phyloP scores from a whole-genome alignment of 106 monocot species.

The Cymbidium sinense region DNA sequence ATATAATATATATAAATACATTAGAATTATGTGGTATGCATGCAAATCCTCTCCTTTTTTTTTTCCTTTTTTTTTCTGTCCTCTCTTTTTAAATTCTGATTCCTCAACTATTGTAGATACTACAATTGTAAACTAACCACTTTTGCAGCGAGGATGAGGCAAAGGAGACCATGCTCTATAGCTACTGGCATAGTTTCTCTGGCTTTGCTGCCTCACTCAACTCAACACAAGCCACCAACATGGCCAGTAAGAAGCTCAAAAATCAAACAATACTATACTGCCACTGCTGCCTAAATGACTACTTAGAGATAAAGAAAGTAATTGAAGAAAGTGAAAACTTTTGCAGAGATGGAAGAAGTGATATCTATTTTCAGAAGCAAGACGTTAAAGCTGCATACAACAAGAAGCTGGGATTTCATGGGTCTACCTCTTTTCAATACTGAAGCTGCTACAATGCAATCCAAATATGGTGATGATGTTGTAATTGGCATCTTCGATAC shows the following conservation, averaged over 20 bases:
- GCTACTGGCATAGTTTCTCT: conserved; percentile 73
- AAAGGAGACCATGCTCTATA: conserved; percentile 58
- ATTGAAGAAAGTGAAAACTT: neutral
- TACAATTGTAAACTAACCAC: neutral
- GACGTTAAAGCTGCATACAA: conserved; percentile 50
- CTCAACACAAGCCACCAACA: conserved; percentile 52
- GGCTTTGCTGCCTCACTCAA: conserved; percentile 74
- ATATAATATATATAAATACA: no score
- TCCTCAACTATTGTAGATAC: neutral
- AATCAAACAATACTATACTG: neutral
- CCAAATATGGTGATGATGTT: conserved; percentile 41
- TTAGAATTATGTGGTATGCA: no score
- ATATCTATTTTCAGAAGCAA: conserved; percentile 72
- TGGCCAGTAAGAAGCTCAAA: conserved; percentile 36
- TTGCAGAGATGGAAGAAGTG: conserved; percentile 52
- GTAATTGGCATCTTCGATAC: conserved; percentile 67
- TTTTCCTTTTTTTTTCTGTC: neutral
- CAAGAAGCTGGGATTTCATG: conserved; percentile 92
- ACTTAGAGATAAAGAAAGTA: neutral
- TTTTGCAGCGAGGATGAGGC: conserved; percentile 54
- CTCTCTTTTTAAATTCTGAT: neutral
- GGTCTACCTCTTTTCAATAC: conserved; percentile 36
- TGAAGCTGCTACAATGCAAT: conserved; percentile 11
- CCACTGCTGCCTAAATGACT: neutral
- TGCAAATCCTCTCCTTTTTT: no score